phyloP scores from a whole-genome alignment of 2,329 filamentous ascomycete genomes.

The Calonectria honghensis region DNA sequence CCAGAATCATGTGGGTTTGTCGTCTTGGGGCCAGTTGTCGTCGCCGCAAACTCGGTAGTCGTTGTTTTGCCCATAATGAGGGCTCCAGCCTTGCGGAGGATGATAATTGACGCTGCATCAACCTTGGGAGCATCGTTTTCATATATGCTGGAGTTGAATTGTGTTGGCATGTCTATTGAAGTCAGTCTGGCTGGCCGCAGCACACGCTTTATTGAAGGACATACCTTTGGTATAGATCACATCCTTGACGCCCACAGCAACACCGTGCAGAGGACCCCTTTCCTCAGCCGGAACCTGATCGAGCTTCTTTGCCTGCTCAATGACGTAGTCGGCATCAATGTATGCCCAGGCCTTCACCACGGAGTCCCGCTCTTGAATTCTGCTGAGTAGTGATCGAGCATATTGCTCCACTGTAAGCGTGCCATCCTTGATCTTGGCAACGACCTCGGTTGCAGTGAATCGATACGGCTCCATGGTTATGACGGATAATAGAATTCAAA shows the following conservation, averaged over 20 bases:
- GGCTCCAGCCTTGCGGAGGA: conserved; percentile 70
- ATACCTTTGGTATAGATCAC: conserved; percentile 74
- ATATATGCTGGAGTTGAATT: conserved; percentile 73
- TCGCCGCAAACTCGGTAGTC: conserved; percentile 78
- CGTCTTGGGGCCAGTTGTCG: conserved; percentile 69
- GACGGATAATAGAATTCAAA: background rate
- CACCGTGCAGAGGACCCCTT: conserved; percentile 74
- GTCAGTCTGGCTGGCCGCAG: background rate
- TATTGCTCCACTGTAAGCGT: conserved; percentile 71
- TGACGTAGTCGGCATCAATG: conserved; percentile 64
- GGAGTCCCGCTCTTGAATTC: conserved; percentile 65
- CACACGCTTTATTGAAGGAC: background rate
- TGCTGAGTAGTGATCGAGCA: conserved; percentile 66
- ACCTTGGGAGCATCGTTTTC: conserved; percentile 62
- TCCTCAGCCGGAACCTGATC: conserved; percentile 68
- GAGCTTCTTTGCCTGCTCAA: conserved; percentile 68
- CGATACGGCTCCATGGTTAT: conserved; percentile 30
- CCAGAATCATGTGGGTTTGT: conserved; percentile 78
- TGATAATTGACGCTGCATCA: conserved; percentile 69
- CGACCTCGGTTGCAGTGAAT: conserved; percentile 64
- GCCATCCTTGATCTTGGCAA: conserved; percentile 61
- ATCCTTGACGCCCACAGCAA: conserved; percentile 76
- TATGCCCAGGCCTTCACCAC: conserved; percentile 71
- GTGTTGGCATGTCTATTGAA: conserved; percentile 71
- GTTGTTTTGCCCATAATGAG: conserved; percentile 67